Base-by-base conservation (phyloP, 495 filamentous ascomycete genomes). In the Chaetomidium leptoderma region DNA sequence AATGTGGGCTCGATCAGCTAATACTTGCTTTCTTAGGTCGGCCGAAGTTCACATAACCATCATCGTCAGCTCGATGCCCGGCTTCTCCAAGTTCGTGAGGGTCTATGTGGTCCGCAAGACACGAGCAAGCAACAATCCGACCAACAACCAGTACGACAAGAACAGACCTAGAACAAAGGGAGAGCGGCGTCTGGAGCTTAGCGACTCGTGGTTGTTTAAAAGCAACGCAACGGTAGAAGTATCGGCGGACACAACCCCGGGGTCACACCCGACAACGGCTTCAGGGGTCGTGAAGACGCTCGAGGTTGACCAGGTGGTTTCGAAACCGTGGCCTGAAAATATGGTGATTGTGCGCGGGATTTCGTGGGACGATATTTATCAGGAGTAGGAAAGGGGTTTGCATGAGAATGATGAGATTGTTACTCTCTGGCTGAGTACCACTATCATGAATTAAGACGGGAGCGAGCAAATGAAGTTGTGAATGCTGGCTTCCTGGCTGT, bases 1-100 rank as follows among this genome's bases (percentile, higher is more conserved):
- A n/a, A n/a, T n/a, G n/a, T n/a, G n/a, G n/a, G n/a, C n/a, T n/a
- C n/a, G n/a, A n/a, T n/a, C n/a, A n/a, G n/a, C n/a, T n/a, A n/a
- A n/a, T n/a, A n/a, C n/a, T n/a, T n/a, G n/a, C n/a, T n/a, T n/a
- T n/a, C n/a, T n/a, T n/a, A n/a, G n/a, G n/a, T n/a, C n/a, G n/a
- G n/a, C n/a, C n/a, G n/a, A 48, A 33, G 26, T 33, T n/a, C 45
- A 33, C n/a, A 48, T 48, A 2, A 24, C 45, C 29, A 21, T 48
- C 16, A 21, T 48, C 5, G 29, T 48, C 45, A 48, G 45, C 45
- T 48, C 45, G n/a, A 48, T 48, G 45, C 45, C 45, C 17, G 29
- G 45, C 3, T 48, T 48, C 45, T 32, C 45, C 27, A 48, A 33
- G 45, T 48, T 33, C 26, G n/a, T 48, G 16, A 48, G 29, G 45